Evolutionary conservation across 257 asterid genomes (phyloP).

Genomic region (Solanum chilense): DNA sequence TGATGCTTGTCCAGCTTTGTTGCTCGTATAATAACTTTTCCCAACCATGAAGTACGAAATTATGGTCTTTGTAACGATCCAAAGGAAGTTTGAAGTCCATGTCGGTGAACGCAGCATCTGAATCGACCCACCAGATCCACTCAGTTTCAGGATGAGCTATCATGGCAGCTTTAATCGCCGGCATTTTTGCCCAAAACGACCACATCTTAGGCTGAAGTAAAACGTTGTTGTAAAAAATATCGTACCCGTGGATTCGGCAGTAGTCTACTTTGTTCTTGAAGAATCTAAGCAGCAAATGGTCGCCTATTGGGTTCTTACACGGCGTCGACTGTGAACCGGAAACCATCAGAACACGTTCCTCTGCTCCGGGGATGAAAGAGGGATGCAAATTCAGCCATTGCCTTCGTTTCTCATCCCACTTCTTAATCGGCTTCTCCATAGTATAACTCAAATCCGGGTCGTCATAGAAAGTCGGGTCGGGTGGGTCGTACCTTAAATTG

Average conservation of each 20-base stretch:
- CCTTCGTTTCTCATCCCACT: constrained; percentile 72
- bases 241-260: constrained; percentile 80
- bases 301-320: constrained; percentile 83
- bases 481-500: constrained; percentile 33
- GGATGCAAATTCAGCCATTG: constrained; percentile 79
- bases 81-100: constrained; percentile 81
- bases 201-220: constrained; percentile 72
- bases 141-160: constrained; percentile 94
- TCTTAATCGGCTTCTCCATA: constrained; percentile 39
- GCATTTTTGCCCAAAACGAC: constrained; percentile 92
- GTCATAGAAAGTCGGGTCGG: constrained; percentile 62
- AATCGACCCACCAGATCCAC: constrained; percentile 99
- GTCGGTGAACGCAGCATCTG: constrained; percentile 97
- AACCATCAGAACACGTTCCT: constrained; percentile 55
- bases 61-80: constrained; percentile 46
- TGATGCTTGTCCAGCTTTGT: constrained; percentile 85
- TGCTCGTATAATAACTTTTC: constrained; percentile 28
- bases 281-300: constrained; percentile 53
- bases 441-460: constrained; percentile 56
- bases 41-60: constrained; percentile 93
- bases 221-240: constrained; percentile 75
- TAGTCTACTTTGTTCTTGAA: constrained; percentile 96
- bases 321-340: constrained; percentile 82
- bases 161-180: constrained; percentile 75
- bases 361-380: constrained; percentile 36